Base-by-base conservation (phyloP, 1,284 basidiomycete species). In the Fistulinella cinereoalba region DNA sequence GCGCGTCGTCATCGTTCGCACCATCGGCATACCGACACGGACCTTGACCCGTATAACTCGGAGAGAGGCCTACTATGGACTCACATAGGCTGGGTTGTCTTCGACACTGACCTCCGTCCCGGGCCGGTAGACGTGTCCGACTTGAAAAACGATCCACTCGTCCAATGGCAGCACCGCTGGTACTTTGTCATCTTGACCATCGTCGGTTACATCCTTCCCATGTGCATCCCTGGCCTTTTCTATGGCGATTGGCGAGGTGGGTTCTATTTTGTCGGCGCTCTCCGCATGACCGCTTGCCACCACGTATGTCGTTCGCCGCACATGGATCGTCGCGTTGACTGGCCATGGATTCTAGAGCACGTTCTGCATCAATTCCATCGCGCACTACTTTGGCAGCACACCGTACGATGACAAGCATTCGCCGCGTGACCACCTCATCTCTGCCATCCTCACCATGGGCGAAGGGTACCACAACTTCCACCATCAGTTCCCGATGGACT, bases 391-490 rank as follows among this genome's bases (percentile, higher is more conserved):
- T 46, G 92, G 92, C 37, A 81, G 84, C 50, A 77, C 85, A 16
- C 83, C 91, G 0, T 95, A 90, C 57, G 92, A 94, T 66, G 90
- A 94, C 73, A 83, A 76, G 59, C 80, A 88, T 62, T 83, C 85
- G 27, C 89, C 91, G 36, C 77, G 85, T 33, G 90, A 93, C 66
- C 89, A 93, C 69, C 73, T 93, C 58, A 62, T 95, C 50, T 92
- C 92, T 23, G 92, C 92, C 15, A 74, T 94, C 49, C 74, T 89
- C 50, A 94, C 92, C 4, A 83, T 93, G 73, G 92, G 92, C 13
- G 92, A 95, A 72, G 92, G 92, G 10, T 95, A 94, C 69, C 92
- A 95, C 71, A 94, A 94, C 67, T 94, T 94, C 69, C 89, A 92
- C 66, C 89, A 88, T 58, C 87, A 90, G 58, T 92, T 91, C 72